phyloP scores from a whole-genome alignment of 768 basidiomycete species.

The Leccinum longicurvipes region DNA sequence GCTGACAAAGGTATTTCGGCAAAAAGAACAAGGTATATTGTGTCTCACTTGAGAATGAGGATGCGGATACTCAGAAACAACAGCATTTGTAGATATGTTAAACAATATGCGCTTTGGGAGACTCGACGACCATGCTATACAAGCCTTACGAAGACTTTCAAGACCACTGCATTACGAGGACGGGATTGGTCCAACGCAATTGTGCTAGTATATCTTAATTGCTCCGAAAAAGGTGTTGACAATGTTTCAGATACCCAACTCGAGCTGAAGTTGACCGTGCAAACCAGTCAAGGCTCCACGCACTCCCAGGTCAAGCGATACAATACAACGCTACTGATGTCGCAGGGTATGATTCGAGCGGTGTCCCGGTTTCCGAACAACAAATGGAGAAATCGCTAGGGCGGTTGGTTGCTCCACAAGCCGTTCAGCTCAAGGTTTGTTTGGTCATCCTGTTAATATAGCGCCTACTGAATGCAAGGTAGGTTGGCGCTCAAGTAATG shows the following conservation, averaged over 20 bases:
- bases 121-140: constrained; percentile 41
- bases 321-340: constrained; percentile 46
- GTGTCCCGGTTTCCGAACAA: constrained; percentile 31
- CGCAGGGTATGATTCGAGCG: constrained; percentile 44
- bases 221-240: background rate
- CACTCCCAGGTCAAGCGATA: constrained; percentile 37
- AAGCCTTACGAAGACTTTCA: constrained; percentile 53
- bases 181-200: constrained; percentile 76
- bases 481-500: constrained; percentile 88
- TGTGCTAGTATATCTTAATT: constrained; percentile 43
- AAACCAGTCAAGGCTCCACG: constrained; percentile 51
- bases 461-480: constrained; percentile 3
- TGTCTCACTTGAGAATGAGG: background rate
- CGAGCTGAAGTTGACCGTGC: constrained; percentile 69
- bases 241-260: constrained; percentile 55
- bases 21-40: constrained; percentile 69
- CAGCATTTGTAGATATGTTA: constrained; percentile 79
- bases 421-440: constrained; percentile 47
- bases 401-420: constrained; percentile 55
- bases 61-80: background rate
- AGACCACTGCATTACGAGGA: constrained; percentile 63
- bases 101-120: constrained; percentile 83
- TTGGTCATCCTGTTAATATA: background rate
- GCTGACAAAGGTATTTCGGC: constrained; percentile 79
- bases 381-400: constrained; percentile 48